Conservation (phyloP, 345 rosid species). For the Lepidium didymum region DNA sequence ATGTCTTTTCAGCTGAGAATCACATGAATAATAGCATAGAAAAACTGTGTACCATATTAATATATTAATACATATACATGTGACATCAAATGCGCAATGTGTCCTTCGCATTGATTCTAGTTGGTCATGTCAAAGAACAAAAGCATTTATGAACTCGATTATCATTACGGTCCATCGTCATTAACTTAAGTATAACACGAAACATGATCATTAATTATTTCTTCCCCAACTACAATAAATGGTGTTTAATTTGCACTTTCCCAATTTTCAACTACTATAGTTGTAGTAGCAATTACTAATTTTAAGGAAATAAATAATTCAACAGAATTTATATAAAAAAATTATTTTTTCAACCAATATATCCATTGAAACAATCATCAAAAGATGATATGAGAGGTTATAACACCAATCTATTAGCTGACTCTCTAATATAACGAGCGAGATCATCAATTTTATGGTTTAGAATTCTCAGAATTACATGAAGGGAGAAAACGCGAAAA, state of each 20-base stretch:
- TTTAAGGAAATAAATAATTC: neutral
- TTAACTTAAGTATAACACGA: conserved; percentile 12
- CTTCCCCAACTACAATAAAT: neutral
- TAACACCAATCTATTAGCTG: no score
- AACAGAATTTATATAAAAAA: no score
- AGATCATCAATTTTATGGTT: no score
- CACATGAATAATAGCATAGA: neutral
- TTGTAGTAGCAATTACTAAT: conserved; percentile 1
- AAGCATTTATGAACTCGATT: neutral
- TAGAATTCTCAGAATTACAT: no score
- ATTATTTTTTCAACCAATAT: no score
- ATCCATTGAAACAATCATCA: no score
- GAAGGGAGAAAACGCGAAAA: no score
- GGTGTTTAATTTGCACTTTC: neutral
- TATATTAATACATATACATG: neutral
- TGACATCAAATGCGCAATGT: conserved; percentile 11
- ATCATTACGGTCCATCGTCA: conserved; percentile 11
- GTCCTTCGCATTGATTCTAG: conserved; percentile 15
- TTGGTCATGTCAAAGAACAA: conserved; percentile 21
- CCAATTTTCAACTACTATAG: neutral
- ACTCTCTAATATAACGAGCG: no score
- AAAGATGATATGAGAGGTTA: no score
- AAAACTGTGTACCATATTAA: neutral
- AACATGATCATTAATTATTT: neutral
- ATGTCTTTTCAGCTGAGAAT: conserved; percentile 7